Conservation (phyloP, 2,329 filamentous ascomycete genomes). For the Colletotrichum cuscutae region DNA sequence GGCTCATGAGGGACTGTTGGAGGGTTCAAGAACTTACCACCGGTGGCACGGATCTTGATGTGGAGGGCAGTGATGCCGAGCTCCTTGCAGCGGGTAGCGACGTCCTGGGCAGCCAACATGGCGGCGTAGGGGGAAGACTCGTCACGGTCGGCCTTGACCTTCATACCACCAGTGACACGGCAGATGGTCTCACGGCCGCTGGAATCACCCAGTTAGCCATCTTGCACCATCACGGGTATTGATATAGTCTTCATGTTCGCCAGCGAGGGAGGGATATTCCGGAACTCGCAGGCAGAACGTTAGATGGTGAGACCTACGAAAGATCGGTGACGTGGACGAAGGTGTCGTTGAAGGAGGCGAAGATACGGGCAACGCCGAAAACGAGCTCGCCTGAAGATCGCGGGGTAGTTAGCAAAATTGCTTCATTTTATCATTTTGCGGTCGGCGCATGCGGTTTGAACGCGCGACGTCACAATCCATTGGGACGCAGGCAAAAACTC, state of each 20-base stretch:
- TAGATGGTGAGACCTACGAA: constrained; percentile 67
- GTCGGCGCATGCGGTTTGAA: constrained; percentile 76
- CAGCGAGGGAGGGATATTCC: not conserved
- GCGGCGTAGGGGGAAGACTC: constrained; percentile 99
- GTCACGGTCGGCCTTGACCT: constrained; percentile 99
- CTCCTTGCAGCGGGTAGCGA: constrained; percentile 85
- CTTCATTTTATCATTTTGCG: constrained; percentile 63
- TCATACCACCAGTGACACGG: constrained; percentile 99
- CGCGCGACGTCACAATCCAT: constrained; percentile 47
- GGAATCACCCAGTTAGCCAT: constrained; percentile 77
- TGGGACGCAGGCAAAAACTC: constrained; percentile 46
- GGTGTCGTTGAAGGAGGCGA: constrained; percentile 93
- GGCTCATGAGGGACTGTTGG: not conserved
- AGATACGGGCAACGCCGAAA: constrained; percentile 98
- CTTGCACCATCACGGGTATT: constrained; percentile 37
- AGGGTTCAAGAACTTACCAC: constrained; percentile 70
- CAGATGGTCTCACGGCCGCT: constrained; percentile 99
- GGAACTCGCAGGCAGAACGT: not conserved
- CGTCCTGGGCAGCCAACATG: constrained; percentile 99
- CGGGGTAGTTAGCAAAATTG: constrained; percentile 37
- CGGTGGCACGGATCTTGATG: constrained; percentile 99
- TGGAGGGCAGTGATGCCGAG: constrained; percentile 89
- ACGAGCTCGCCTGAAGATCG: constrained; percentile 83
- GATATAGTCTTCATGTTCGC: not conserved
- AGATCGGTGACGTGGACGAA: constrained; percentile 99